A percentile compares a stretch with the other conserved stretches of the same genome.
These are phyloP conservation scores for Zea mays DNA, from an alignment of 176 grass and related monocot genomes.

Conservation along the genomic window DNA sequence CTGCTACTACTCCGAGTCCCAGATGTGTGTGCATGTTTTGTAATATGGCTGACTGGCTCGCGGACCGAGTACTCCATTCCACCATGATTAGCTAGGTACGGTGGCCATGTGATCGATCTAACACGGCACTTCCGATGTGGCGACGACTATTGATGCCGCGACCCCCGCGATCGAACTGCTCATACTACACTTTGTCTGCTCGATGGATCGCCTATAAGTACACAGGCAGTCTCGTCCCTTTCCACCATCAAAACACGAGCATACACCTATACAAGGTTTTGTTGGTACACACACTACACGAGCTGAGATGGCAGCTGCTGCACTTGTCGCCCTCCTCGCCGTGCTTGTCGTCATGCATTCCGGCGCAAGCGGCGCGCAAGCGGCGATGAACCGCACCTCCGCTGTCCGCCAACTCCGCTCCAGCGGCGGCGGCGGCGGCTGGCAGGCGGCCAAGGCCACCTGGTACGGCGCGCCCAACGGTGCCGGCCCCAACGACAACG, in stretches of 20 bases:
- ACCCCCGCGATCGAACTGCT: not conserved
- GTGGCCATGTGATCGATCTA: slow-evolving; percentile 42
- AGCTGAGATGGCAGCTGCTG: slow-evolving; percentile 23
- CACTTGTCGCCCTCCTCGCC: slow-evolving; percentile 12
- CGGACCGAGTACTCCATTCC: slow-evolving; percentile 38
- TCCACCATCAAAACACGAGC: slow-evolving; percentile 11
- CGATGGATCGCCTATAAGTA: slow-evolving; percentile 34
- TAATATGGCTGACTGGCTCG: slow-evolving; percentile 30
- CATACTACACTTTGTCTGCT: too few species aligned
- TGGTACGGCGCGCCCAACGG: slow-evolving; percentile 64
- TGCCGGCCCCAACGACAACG: slow-evolving; percentile 55
- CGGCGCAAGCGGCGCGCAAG: not conserved
- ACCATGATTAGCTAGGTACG: slow-evolving; percentile 44
- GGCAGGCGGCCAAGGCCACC: slow-evolving; percentile 47
- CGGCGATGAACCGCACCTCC: slow-evolving; percentile 14
- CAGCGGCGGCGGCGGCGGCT: slow-evolving; percentile 1
- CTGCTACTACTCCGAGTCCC: not conserved
- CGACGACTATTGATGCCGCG: slow-evolving; percentile 22
- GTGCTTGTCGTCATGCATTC: not conserved
- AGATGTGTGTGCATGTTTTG: not conserved
- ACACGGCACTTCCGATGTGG: slow-evolving; percentile 35
- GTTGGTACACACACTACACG: too few species aligned
- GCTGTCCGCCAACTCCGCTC: slow-evolving; percentile 12
- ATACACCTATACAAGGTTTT: not conserved
- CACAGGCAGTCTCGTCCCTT: slow-evolving; percentile 2